phyloP scores from a whole-genome alignment of 108 stramenopile species.

The Skeletonema menzelii region DNA sequence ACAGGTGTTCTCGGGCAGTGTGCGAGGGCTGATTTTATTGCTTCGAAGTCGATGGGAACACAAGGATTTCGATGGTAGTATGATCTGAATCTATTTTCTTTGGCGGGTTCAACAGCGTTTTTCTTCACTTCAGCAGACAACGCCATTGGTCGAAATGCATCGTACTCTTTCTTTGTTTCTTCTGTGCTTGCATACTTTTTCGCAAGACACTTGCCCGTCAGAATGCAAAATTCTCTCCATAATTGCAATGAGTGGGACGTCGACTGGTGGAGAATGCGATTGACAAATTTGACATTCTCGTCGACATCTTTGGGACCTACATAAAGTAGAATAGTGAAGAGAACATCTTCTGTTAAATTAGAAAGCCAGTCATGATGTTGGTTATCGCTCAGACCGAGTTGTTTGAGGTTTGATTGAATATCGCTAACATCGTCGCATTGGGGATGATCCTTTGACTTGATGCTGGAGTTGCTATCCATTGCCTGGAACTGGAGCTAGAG shows the following conservation, averaged over 20 bases:
- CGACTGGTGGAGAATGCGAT: constrained; percentile 10
- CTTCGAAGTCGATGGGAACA: constrained; percentile 29
- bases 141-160: background rate
- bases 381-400: too few relatives aligned
- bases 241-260: constrained; percentile 13
- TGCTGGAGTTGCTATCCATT: too few relatives aligned
- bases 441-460: too few relatives aligned
- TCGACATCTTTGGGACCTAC: constrained; percentile 18
- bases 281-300: constrained; percentile 20
- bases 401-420: too few relatives aligned
- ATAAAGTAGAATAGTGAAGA: constrained; percentile 13
- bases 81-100: background rate
- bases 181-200: background rate
- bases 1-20: constrained; percentile 9
- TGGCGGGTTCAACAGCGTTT: background rate
- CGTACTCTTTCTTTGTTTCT: background rate
- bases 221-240: constrained; percentile 26
- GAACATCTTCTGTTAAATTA: constrained; percentile 11
- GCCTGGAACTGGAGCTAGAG: too few relatives aligned
- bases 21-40: constrained; percentile 12
- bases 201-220: constrained; percentile 18
- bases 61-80: constrained; percentile 30
- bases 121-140: background rate
- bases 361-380: background rate
- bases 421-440: too few relatives aligned